phyloP scores from a whole-genome alignment of 139 green algal genomes.

The Microglena sp. region DNA sequence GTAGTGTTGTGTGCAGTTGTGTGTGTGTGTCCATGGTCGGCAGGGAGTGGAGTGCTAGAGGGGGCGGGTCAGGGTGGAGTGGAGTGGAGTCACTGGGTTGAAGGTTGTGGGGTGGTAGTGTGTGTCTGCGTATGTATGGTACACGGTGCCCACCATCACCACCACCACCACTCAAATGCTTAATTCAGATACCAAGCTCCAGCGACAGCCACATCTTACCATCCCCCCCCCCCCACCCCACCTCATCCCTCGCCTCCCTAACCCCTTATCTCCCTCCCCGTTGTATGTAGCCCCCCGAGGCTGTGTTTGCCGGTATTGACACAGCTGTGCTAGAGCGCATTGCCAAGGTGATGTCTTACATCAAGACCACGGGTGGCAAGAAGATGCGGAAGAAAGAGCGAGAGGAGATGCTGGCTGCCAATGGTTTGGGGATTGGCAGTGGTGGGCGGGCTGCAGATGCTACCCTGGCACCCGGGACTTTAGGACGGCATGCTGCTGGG shows the following conservation, averaged over 20 bases:
- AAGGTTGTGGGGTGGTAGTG: too few species aligned
- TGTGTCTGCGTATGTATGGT: too few species aligned
- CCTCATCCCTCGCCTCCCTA: too few species aligned
- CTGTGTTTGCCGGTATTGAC: conserved; percentile 13
- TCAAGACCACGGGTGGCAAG: conserved; percentile 59
- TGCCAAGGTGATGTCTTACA: conserved; percentile 81
- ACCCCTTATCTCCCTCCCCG: too few species aligned
- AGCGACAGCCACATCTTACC: too few species aligned
- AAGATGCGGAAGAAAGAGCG: conserved; percentile 59
- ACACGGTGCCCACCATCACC: too few species aligned
- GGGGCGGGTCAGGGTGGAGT: background rate
- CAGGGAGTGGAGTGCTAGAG: background rate
- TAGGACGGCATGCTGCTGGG: background rate
- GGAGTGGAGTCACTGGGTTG: too few species aligned
- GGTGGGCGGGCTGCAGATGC: background rate
- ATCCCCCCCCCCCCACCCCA: too few species aligned
- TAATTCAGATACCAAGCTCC: too few species aligned
- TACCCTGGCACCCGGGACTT: background rate
- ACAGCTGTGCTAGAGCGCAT: conserved; percentile 63
- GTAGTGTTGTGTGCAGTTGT: background rate
- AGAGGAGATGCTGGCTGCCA: conserved; percentile 26
- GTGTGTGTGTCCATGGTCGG: background rate
- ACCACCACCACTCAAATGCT: too few species aligned
- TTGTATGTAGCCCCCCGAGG: too few species aligned
- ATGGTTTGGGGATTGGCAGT: background rate